Conservation (phyloP, 2,329 filamentous ascomycete species). For the Ophiostoma novo-ulmi region DNA sequence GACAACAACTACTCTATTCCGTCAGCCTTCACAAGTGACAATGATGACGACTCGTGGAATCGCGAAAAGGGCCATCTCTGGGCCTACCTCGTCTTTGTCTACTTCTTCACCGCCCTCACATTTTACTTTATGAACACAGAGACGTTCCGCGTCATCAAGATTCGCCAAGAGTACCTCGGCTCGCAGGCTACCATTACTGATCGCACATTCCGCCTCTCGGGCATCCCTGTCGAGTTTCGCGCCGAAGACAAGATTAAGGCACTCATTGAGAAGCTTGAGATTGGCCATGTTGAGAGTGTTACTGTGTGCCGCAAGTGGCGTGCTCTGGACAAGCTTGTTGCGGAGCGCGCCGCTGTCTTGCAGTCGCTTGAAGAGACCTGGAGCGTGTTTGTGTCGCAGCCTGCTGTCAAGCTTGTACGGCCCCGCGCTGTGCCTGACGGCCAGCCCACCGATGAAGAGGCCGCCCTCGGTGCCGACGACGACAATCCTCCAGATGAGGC, state of each 20-base stretch:
- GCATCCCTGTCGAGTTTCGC: constrained; percentile 73
- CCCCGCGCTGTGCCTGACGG: constrained; percentile 26
- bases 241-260: constrained; percentile 79
- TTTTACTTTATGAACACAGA: constrained; percentile 78
- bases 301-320: constrained; percentile 84
- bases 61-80: constrained; percentile 61
- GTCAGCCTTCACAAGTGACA: constrained; percentile 28
- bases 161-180: constrained; percentile 86
- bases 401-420: constrained; percentile 32
- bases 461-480: neutral
- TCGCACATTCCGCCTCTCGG: constrained; percentile 84
- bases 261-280: constrained; percentile 79
- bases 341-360: constrained; percentile 59
- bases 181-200: constrained; percentile 95
- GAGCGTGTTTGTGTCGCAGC: constrained; percentile 66
- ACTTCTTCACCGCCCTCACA: constrained; percentile 78
- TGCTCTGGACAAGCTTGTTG: constrained; percentile 69
- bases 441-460: constrained; percentile 34
- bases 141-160: constrained; percentile 77
- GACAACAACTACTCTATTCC: neutral
- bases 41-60: constrained; percentile 35
- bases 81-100: constrained; percentile 93
- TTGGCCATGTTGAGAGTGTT: constrained; percentile 85
- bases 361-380: constrained; percentile 76
- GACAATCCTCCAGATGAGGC: neutral